Base-by-base conservation (phyloP, 345 rosid genomes). In the Diplotaxis tenuifolia region DNA sequence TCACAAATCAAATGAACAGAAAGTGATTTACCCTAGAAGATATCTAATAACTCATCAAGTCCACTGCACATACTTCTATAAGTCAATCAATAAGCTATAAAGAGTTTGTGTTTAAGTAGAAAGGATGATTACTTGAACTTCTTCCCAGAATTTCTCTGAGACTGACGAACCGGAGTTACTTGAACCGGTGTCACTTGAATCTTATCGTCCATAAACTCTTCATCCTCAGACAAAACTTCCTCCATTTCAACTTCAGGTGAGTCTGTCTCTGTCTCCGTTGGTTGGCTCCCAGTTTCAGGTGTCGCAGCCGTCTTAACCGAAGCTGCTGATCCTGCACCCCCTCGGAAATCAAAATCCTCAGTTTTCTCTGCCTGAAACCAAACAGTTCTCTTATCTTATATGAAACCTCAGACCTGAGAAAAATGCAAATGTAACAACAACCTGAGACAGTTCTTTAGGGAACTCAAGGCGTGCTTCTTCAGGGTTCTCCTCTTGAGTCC, bases 401-500 rank as follows among this genome's bases (percentile, higher is more conserved):
- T n/a, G n/a, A 60, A 42, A 54, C 59, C n/a, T n/a, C 36, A 49
- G 55, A 38, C 20, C 7, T 6, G 19, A 63, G 55, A 50, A 38
- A n/a, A 71, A 53, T 20, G 18, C 27, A 54, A 58, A 45, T 47
- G 66, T 70, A 81, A 52, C 58, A 68, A 53, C 58, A 64, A 91
- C 97, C 98, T 86, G 82, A 78, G 76, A 68, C 23, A 91, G 47
- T 63, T 88, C 95, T 72, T 87, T 75, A 25, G 96, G 98, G 72
- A 94, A 89, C 21, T 88, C 89, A 60, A 94, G 91, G 3, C 78
- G 82, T 0, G 74, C 83, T 85, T 94, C 97, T 34, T 88, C 89
- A 0, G 92, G 97, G 65, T 91, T 94, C n/a, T 94, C 90, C 20
- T 91, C 96, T 77, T 86, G 84, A 19, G 79, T 88, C 34, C 98